Base-by-base conservation (phyloP, 2,329 filamentous ascomycete genomes). In the Fusarium pseudoanthophilum region DNA sequence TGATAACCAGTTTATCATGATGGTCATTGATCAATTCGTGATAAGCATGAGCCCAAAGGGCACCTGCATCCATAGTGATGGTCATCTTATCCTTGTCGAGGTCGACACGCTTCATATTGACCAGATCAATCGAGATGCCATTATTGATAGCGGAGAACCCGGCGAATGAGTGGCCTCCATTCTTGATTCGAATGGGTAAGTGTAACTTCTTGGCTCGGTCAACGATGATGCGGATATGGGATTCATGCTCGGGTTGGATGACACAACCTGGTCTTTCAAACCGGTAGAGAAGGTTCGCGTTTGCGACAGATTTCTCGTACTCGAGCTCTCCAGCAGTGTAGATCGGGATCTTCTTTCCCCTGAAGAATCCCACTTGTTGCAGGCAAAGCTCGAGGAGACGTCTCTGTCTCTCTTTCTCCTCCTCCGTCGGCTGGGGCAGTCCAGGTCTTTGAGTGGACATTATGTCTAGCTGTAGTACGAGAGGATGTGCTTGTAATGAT, bases 11-110 rank as follows among this genome's bases (percentile, higher is more conserved):
- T 2, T 75, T 70, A 13, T 81, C 53, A 1, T 72, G 60, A 2
- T 71, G 49, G 2, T 72, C 74, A 18, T 71, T 73, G 16, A 81
- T 73, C 2, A 82, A 59, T 7, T 64, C 32, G 56, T 78, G 78
- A 63, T 82, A 83, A 1, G 72, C 81, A 30, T 83, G 58, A 2
- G 78, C 79, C 80, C 81, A 83, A 5, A 69, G 65, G 0, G 73
- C 73, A 7, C 81, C 81, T 1, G 65, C 81, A 3, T 78, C 42
- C 13, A 81, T 48, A 0, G 72, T 80, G 16, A 81, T 62, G 4
- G 67, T 72, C 32, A 66, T 61, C 0, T 59, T 42, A 0, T 62
- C 16, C 16, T 69, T 70, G 40, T 80, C 34, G 13, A 81, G 66
- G 2, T 64, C 39, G 3, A 79, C 78, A 1, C 69, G 58, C 7